These are phyloP conservation scores for Picochlorum sp. DNA, from an alignment of 139 green algal genomes.

Conservation along the genomic window DNA sequence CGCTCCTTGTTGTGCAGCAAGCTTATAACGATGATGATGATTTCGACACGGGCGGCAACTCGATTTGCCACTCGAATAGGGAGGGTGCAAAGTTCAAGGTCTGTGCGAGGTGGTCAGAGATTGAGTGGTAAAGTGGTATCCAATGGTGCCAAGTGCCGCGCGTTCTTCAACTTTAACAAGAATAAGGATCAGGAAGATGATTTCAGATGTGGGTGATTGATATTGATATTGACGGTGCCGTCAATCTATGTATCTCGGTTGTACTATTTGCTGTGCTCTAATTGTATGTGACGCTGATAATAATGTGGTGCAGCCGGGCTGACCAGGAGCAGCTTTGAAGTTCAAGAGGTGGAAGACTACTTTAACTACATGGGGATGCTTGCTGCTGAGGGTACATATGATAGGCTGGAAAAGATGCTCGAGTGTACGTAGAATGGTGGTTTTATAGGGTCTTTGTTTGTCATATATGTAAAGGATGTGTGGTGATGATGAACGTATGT, in stretches of 20 bases:
- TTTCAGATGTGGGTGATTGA: not conserved
- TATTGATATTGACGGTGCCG: no score
- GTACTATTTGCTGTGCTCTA: not conserved
- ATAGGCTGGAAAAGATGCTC: slow-evolving; percentile 68
- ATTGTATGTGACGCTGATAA: slow-evolving; percentile 32
- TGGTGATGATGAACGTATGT: not conserved
- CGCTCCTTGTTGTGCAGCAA: no score
- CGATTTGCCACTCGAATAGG: no score
- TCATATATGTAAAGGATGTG: not conserved
- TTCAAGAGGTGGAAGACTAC: slow-evolving; percentile 83
- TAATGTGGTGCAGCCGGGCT: not conserved
- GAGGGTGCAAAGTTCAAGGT: no score
- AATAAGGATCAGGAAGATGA: not conserved
- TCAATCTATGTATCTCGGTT: not conserved
- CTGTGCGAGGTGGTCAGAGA: no score
- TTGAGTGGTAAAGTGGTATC: no score
- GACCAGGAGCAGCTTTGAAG: slow-evolving; percentile 50
- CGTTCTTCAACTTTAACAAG: slow-evolving; percentile 2
- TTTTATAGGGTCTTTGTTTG: not conserved
- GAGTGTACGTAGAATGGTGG: slow-evolving; percentile 14
- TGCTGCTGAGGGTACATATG: slow-evolving; percentile 66
- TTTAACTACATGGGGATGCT: slow-evolving; percentile 98
- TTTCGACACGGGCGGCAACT: no score
- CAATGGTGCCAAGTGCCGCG: no score
- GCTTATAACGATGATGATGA: no score